Percentiles rank a stretch among this genome's conserved stretches.
phyloP scores from a whole-genome alignment of 2,329 filamentous ascomycete species.

The Cordyceps cateniannulata region DNA sequence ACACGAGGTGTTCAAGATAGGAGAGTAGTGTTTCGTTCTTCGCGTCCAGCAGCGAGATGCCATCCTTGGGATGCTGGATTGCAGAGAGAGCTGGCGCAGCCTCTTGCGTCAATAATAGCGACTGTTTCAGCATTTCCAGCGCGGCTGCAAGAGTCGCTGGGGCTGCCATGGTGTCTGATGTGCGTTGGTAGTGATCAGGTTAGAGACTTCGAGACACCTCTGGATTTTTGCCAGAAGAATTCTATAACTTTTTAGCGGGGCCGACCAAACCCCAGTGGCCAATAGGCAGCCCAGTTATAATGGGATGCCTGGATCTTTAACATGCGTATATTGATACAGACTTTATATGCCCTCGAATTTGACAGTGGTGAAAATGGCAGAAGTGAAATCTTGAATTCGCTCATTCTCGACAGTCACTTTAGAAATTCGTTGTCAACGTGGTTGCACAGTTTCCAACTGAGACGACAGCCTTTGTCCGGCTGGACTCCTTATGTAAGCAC shows the following conservation, averaged over 20 bases:
- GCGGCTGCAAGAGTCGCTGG: constrained; percentile 42
- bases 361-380: too few relatives aligned
- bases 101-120: constrained; percentile 57
- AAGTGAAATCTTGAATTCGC: not conserved
- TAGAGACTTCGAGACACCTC: not conserved
- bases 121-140: constrained; percentile 50
- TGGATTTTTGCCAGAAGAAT: constrained; percentile 12
- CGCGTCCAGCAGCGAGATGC: constrained; percentile 88
- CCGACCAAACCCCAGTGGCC: not conserved
- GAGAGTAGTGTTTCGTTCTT: constrained; percentile 97
- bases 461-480: not conserved
- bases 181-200: not conserved
- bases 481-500: constrained; percentile 3
- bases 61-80: constrained; percentile 70
- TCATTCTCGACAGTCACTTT: not conserved
- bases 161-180: constrained; percentile 38
- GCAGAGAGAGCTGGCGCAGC: constrained; percentile 55
- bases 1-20: constrained; percentile 90
- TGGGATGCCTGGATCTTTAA: too few relatives aligned
- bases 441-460: not conserved
- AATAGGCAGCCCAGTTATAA: too few relatives aligned
- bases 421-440: not conserved
- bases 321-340: not conserved
- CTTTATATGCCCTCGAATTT: too few relatives aligned
- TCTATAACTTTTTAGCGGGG: constrained; percentile 19